These are phyloP conservation scores for Pestalotiopsis sp. DNA, from an alignment of 2,329 filamentous ascomycete species.

Conservation along the genomic window DNA sequence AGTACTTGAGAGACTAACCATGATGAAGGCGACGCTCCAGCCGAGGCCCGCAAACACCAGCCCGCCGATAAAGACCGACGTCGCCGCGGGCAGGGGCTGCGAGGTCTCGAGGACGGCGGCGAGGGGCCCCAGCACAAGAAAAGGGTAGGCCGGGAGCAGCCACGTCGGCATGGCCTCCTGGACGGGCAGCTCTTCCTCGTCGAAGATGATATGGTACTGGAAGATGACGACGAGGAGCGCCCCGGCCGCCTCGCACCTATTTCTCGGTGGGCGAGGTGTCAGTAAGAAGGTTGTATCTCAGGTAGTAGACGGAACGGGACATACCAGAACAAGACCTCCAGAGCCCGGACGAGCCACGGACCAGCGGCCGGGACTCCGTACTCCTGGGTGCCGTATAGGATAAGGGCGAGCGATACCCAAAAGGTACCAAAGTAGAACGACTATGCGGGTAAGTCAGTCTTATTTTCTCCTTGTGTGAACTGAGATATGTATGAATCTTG, in stretches of 20 bases:
- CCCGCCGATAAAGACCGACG: constrained; percentile 50
- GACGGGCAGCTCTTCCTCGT: constrained; percentile 40
- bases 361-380: constrained; percentile 46
- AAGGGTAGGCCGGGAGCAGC: constrained; percentile 53
- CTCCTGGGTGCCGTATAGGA: constrained; percentile 64
- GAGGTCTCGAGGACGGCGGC: constrained; percentile 46
- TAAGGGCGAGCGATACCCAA: constrained; percentile 62
- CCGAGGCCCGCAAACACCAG: constrained; percentile 53
- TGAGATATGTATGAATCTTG: background rate
- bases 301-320: background rate
- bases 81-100: constrained; percentile 42
- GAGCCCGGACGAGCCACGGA: constrained; percentile 46
- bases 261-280: background rate
- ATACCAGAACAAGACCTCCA: constrained; percentile 52
- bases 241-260: constrained; percentile 32
- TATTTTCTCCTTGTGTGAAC: no score
- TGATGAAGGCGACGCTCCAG: constrained; percentile 50
- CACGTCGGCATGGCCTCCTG: constrained; percentile 54
- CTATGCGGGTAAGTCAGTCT: constrained; percentile 28
- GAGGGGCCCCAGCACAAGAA: constrained; percentile 54
- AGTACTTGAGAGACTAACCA: constrained; percentile 35
- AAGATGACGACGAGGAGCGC: constrained; percentile 14
- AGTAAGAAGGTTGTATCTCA: background rate
- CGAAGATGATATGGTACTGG: constrained; percentile 18
- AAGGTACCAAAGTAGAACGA: constrained; percentile 61